Percentiles rank a stretch among this genome's conserved stretches.
phyloP scores from a whole-genome alignment of 345 rosid species.

The rapeseed (Brassica napus) region DNA sequence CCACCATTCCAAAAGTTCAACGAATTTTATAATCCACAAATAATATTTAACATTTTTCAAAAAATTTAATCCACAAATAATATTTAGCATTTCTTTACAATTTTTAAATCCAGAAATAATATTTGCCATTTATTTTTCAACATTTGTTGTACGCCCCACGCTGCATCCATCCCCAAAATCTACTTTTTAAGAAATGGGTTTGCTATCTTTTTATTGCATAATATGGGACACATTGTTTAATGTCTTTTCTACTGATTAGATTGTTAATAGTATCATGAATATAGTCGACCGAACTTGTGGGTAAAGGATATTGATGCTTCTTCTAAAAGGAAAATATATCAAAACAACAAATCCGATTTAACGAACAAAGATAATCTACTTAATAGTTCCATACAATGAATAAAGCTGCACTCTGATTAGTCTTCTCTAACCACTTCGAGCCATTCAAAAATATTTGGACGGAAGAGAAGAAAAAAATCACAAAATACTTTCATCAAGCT shows the following conservation, averaged over 20 bases:
- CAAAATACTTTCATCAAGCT: not conserved
- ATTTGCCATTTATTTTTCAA: not conserved
- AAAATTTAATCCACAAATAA: slow-evolving; percentile 9
- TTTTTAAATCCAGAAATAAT: not conserved
- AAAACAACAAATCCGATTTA: slow-evolving; percentile 21
- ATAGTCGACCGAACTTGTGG: slow-evolving; percentile 16
- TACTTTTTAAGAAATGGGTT: slow-evolving; percentile 13
- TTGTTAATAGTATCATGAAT: slow-evolving; percentile 12
- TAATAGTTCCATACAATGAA: slow-evolving; percentile 17
- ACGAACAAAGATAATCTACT: slow-evolving; percentile 11
- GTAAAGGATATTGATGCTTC: slow-evolving; percentile 34
- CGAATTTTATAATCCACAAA: slow-evolving; percentile 5
- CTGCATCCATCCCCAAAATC: slow-evolving; percentile 38
- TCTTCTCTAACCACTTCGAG: slow-evolving; percentile 19
- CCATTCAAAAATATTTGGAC: not conserved
- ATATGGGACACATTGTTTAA: not conserved
- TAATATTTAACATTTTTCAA: not conserved
- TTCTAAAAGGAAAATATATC: slow-evolving; percentile 18
- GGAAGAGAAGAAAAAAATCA: not conserved
- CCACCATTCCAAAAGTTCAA: slow-evolving; percentile 28
- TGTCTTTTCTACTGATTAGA: slow-evolving; percentile 26
- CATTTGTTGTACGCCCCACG: slow-evolving; percentile 26
- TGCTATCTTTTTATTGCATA: not conserved
- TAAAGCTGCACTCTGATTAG: slow-evolving; percentile 11
- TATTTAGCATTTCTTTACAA: not conserved